Conservation (phyloP, 1,284 basidiomycete species). For the Cryptococcus sp. region DNA sequence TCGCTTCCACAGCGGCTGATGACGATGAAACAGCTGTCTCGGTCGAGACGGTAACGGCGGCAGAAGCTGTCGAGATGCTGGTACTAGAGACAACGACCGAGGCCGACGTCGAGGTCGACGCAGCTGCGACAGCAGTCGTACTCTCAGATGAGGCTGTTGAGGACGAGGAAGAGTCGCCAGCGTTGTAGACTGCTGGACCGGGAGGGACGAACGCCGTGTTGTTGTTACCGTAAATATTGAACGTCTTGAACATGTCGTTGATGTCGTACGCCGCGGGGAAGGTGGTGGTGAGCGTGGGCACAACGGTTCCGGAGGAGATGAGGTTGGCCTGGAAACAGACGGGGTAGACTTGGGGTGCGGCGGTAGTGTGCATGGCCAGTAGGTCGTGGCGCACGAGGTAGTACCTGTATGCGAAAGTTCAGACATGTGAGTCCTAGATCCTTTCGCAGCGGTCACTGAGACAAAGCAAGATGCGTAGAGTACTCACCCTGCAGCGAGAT, state of each 20-base stretch:
- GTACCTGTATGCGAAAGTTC: slow-evolving; percentile 5
- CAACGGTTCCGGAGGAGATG: slow-evolving; percentile 24
- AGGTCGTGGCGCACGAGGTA: slow-evolving; percentile 35
- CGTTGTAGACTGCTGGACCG: slow-evolving; percentile 20
- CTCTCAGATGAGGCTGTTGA: neutral
- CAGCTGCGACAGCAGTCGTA: too few species aligned
- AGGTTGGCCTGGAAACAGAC: slow-evolving; percentile 32
- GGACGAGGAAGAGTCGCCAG: neutral
- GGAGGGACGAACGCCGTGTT: slow-evolving; percentile 20
- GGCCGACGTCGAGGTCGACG: too few species aligned
- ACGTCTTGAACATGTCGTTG: slow-evolving; percentile 19
- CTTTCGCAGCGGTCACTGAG: neutral
- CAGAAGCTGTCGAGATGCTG: too few species aligned
- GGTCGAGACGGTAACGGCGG: too few species aligned
- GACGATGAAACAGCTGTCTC: too few species aligned
- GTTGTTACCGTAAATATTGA: slow-evolving; percentile 17
- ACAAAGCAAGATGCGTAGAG: neutral
- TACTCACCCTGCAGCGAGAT: slow-evolving; percentile 20
- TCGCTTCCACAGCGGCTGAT: too few species aligned
- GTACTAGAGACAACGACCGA: too few species aligned
- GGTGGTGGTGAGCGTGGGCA: slow-evolving; percentile 20
- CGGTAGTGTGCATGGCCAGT: slow-evolving; percentile 27
- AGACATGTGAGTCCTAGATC: too few species aligned
- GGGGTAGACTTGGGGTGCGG: slow-evolving; percentile 35
- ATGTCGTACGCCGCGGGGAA: slow-evolving; percentile 30